A percentile compares a stretch with the other conserved stretches of the same genome.
Evolutionary conservation across 257 asterid species (phyloP).

Genomic region (Sherardia arvensis): DNA sequence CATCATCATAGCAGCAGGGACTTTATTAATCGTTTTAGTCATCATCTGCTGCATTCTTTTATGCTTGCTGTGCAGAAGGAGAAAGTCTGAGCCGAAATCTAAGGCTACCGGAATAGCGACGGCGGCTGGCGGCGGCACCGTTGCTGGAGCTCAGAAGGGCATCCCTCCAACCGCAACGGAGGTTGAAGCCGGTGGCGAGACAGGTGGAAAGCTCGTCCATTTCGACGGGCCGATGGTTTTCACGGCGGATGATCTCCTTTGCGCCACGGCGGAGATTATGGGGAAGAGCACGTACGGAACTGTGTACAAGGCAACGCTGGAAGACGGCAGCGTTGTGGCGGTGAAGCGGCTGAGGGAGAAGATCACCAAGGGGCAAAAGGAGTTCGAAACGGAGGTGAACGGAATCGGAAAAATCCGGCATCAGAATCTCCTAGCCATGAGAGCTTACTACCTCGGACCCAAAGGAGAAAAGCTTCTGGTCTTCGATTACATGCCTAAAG

Average conservation of each 20-base stretch:
- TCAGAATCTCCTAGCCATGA: conserved; percentile 76
- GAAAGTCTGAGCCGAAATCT: conserved; percentile 32
- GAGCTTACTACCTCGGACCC: conserved; percentile 91
- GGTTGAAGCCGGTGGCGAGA: conserved; percentile 51
- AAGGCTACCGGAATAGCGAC: conserved; percentile 16
- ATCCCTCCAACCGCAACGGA: conserved; percentile 30
- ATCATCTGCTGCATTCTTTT: conserved; percentile 53
- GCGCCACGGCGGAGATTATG: conserved; percentile 96
- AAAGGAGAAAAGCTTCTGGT: conserved; percentile 96
- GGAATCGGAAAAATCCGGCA: conserved; percentile 74
- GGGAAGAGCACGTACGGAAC: conserved; percentile 97
- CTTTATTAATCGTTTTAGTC: conserved; percentile 43
- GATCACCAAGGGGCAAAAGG: conserved; percentile 74
- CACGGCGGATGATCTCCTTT: conserved; percentile 78
- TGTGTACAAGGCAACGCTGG: conserved; percentile 83
- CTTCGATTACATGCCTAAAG: conserved; percentile 83
- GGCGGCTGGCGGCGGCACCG: conserved; percentile 9
- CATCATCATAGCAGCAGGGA: conserved; percentile 71
- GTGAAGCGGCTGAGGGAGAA: conserved; percentile 93
- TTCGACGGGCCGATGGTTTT: conserved; percentile 81
- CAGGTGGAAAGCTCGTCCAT: conserved; percentile 92
- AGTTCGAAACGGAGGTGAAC: conserved; percentile 77
- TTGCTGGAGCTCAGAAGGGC: conserved; percentile 26
- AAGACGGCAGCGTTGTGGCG: conserved; percentile 82
- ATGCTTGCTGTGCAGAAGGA: conserved; percentile 55